These are phyloP conservation scores for Agaricales sp. DNA, from an alignment of 1,284 basidiomycete genomes.

Conservation along the genomic window DNA sequence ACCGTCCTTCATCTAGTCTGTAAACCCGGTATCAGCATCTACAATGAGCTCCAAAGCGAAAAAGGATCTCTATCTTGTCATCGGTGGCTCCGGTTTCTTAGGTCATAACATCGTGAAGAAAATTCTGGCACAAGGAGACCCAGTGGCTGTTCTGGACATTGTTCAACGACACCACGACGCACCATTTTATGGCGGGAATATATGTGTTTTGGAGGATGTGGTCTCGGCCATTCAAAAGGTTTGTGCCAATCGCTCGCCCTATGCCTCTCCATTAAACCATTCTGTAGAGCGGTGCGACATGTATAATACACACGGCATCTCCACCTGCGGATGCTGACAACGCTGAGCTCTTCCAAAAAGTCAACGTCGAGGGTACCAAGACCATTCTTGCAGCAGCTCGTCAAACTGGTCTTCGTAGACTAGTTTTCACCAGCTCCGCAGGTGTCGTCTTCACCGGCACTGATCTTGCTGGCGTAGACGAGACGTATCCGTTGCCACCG, in stretches of 20 bases:
- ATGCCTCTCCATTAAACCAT: slow-evolving; percentile 1
- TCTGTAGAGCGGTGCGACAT: slow-evolving; percentile 2
- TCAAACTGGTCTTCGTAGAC: neutral
- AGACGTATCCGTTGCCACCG: slow-evolving; percentile 1
- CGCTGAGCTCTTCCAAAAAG: slow-evolving; percentile 2
- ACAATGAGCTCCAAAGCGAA: neutral
- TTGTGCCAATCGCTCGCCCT: neutral
- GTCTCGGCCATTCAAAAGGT: slow-evolving; percentile 19
- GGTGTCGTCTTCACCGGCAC: slow-evolving; percentile 4
- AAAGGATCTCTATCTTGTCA: slow-evolving; percentile 25
- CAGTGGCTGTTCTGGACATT: slow-evolving; percentile 43
- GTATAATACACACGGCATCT: slow-evolving; percentile 5
- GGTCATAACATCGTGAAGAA: slow-evolving; percentile 44
- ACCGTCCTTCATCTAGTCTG: too few relatives aligned
- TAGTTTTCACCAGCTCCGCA: slow-evolving; percentile 1
- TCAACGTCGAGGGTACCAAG: slow-evolving; percentile 5
- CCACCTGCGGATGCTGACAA: slow-evolving; percentile 4
- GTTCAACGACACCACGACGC: slow-evolving; percentile 41
- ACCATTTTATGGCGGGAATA: slow-evolving; percentile 39
- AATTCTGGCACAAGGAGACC: slow-evolving; percentile 36
- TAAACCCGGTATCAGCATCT: too few relatives aligned
- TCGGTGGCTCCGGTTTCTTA: slow-evolving; percentile 48
- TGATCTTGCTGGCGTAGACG: slow-evolving; percentile 3
- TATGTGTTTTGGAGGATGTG: slow-evolving; percentile 34
- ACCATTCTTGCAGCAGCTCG: slow-evolving; percentile 2